phyloP scores from a whole-genome alignment of 2,329 filamentous ascomycete species.

The Neophaeococcomyces mojaviensis region DNA sequence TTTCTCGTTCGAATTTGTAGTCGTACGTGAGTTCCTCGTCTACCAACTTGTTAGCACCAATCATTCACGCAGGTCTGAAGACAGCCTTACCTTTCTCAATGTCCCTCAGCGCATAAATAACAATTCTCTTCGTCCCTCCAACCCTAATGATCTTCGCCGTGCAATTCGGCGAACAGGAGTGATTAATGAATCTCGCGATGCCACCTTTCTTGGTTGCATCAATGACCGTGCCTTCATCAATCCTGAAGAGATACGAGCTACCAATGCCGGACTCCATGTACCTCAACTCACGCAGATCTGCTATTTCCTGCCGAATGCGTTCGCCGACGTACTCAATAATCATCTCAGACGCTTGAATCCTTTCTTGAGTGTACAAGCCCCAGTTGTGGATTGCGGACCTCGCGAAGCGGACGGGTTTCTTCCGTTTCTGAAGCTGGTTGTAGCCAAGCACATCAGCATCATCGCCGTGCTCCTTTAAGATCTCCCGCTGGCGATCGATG shows the following conservation, averaged over 20 bases:
- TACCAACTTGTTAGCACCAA: slow-evolving; percentile 33
- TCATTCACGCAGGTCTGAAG: neutral
- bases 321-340: slow-evolving; percentile 99
- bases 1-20: slow-evolving; percentile 98
- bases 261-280: slow-evolving; percentile 96
- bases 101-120: slow-evolving; percentile 95
- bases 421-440: slow-evolving; percentile 98
- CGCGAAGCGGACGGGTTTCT: slow-evolving; percentile 98
- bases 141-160: slow-evolving; percentile 99
- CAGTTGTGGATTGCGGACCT: slow-evolving; percentile 97
- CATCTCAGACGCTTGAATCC: slow-evolving; percentile 96
- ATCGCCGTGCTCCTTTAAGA: slow-evolving; percentile 62
- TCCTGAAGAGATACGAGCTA: slow-evolving; percentile 94
- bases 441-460: slow-evolving; percentile 82
- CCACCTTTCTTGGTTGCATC: slow-evolving; percentile 98
- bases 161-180: slow-evolving; percentile 96
- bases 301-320: slow-evolving; percentile 91
- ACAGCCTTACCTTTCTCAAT: slow-evolving; percentile 80
- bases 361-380: slow-evolving; percentile 96
- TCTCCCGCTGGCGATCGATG: slow-evolving; percentile 82
- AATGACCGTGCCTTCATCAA: slow-evolving; percentile 94
- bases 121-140: slow-evolving; percentile 94
- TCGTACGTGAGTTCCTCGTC: slow-evolving; percentile 99
- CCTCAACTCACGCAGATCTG: slow-evolving; percentile 85
- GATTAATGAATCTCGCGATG: slow-evolving; percentile 95